Base-by-base conservation (phyloP, 108 stramenopile species). In the Schizochytrium sp. region DNA sequence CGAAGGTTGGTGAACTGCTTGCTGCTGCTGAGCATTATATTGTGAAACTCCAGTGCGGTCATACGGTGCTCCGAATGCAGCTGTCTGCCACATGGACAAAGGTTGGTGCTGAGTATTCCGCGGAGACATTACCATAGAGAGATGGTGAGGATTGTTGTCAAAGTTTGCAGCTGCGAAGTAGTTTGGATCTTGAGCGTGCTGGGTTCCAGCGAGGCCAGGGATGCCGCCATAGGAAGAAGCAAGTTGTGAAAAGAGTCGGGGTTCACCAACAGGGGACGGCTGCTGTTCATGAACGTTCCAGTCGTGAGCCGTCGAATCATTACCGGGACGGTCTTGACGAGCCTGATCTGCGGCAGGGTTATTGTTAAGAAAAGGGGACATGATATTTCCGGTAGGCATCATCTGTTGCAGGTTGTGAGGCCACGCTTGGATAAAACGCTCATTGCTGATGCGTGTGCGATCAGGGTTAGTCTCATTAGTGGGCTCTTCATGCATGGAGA, bases 401-500 rank as follows among this genome's bases (percentile, higher is more conserved):
- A 58, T 58, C 42, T 7, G 42, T 38, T 7, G 5, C 10, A 69
- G 64, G 28, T 28, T 28, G 28, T 28, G 28, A 28, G 28, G 28
- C 28, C 28, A 28, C 28, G 28, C 28, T 7, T 69, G 42, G 64
- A 69, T 8, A 7, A 38, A 5, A 0, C 64, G 64, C 28, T 69
- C 64, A 44, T 2, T 69, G 28, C 28, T 28, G 2, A 38, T 8
- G 64, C 64, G 64, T 8, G 64, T 15, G 64, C 64, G 64, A 38
- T 69, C 64, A 2, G 64, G 12, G 28, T 13, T 69, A 44, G 64
- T 44, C 64, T 69, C 64, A 44, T 44, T 28, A 7, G 64, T 44
- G 12, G 64, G 64, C 42, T 69, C 64, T 15, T 69, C 64, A 3
- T 69, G 64, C 0, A 69, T 8, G 64, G 64, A 69, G 44, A 69